phyloP scores from a whole-genome alignment of 208 protist species.

The Hexamita inflata region DNA sequence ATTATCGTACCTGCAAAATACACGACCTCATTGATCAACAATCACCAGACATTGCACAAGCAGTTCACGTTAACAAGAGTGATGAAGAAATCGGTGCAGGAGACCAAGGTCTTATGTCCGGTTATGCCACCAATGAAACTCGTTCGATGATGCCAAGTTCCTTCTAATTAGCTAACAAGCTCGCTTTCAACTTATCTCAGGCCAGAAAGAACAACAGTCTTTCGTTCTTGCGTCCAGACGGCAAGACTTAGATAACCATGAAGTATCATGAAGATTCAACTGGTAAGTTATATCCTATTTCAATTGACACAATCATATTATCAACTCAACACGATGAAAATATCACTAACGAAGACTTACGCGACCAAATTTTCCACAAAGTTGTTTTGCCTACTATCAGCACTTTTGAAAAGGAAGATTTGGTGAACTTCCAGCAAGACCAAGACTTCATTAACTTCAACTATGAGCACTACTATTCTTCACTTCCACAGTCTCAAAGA shows the following conservation, averaged over 20 bases:
- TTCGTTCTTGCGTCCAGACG: slow-evolving; percentile 83
- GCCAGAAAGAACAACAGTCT: slow-evolving; percentile 72
- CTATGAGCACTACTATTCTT: not conserved
- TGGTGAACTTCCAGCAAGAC: not conserved
- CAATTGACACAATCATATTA: slow-evolving; percentile 91
- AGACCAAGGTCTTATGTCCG: slow-evolving; percentile 99
- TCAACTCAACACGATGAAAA: slow-evolving; percentile 88
- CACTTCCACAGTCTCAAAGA: not conserved
- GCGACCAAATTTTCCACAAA: slow-evolving; percentile 33
- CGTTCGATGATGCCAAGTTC: slow-evolving; percentile 87
- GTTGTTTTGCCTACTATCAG: slow-evolving; percentile 28
- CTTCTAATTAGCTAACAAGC: slow-evolving; percentile 72
- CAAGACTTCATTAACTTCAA: not conserved
- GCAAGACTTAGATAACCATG: slow-evolving; percentile 93
- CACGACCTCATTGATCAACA: slow-evolving; percentile 51
- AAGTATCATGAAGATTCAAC: slow-evolving; percentile 78
- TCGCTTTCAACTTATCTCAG: slow-evolving; percentile 53
- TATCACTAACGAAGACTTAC: slow-evolving; percentile 74
- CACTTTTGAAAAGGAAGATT: not conserved
- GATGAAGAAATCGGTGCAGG: slow-evolving; percentile 92
- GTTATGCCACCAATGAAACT: slow-evolving; percentile 96
- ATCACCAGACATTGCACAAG: slow-evolving; percentile 91
- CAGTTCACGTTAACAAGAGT: slow-evolving; percentile 75
- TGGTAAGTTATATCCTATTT: slow-evolving; percentile 64
- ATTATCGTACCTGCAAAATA: not conserved